Conservation (phyloP, 768 basidiomycete species). For the Pholiota molesta region DNA sequence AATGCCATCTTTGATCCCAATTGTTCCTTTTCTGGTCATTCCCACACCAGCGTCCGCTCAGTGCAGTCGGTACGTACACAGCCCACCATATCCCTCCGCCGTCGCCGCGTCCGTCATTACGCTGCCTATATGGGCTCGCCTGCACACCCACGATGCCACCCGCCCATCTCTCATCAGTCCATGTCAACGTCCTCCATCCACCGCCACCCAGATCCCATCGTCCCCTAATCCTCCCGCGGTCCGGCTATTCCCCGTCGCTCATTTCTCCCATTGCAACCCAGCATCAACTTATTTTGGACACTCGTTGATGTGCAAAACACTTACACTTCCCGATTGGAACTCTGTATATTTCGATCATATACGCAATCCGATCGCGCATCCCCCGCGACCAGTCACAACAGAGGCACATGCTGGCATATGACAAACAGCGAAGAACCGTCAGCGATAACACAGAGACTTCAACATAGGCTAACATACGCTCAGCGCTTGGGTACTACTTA, state of each 20-base stretch:
- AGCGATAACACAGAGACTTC: background rate
- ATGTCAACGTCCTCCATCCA: background rate
- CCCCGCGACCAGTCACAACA: background rate
- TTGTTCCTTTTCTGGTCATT: slow-evolving; percentile 11
- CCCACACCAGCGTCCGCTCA: slow-evolving; percentile 10
- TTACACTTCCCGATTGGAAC: background rate
- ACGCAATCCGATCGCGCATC: slow-evolving; percentile 1
- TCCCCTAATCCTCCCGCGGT: background rate
- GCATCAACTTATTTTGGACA: background rate
- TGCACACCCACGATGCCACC: no score
- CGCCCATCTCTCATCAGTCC: background rate
- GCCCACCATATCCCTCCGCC: background rate
- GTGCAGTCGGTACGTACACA: background rate
- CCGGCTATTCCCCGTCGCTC: background rate
- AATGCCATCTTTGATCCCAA: slow-evolving; percentile 15
- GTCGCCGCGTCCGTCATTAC: background rate
- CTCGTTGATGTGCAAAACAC: background rate
- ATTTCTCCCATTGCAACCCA: no score
- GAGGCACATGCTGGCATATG: background rate
- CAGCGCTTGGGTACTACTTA: background rate
- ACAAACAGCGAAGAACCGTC: background rate
- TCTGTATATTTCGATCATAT: background rate
- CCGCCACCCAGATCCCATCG: background rate
- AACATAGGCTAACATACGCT: background rate
- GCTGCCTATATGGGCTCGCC: background rate